Evolutionary conservation across 2,329 filamentous ascomycete genomes (phyloP).

Genomic region (Taxawa tesnikishii): DNA sequence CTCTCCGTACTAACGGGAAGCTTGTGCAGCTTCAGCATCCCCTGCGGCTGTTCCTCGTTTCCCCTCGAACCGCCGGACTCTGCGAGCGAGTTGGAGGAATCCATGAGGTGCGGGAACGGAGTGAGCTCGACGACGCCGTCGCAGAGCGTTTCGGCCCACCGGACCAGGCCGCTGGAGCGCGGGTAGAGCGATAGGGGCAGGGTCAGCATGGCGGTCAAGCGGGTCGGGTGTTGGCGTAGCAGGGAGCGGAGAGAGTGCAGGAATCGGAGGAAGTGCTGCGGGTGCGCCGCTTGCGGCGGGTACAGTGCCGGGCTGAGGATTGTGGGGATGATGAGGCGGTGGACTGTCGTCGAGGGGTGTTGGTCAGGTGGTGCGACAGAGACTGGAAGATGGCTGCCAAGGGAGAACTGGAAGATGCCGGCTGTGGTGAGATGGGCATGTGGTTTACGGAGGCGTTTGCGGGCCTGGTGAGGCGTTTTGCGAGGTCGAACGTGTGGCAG

Average conservation of each 20-base stretch:
- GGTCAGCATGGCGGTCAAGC: slow-evolving; percentile 61
- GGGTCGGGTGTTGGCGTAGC: slow-evolving; percentile 52
- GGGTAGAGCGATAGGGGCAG: slow-evolving; percentile 72
- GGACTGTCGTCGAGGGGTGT: slow-evolving; percentile 50
- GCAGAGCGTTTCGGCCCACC: slow-evolving; percentile 74
- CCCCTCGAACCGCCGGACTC: slow-evolving; percentile 38
- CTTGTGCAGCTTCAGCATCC: slow-evolving; percentile 71
- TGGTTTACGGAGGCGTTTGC: slow-evolving; percentile 28
- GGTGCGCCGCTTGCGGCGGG: slow-evolving; percentile 54
- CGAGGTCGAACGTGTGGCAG: slow-evolving; percentile 40
- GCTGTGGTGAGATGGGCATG: slow-evolving; percentile 52
- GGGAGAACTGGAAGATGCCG: slow-evolving; percentile 41
- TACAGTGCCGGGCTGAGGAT: slow-evolving; percentile 82
- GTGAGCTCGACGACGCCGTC: slow-evolving; percentile 83
- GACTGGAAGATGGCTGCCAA: slow-evolving; percentile 54
- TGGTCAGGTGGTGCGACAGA: slow-evolving; percentile 43
- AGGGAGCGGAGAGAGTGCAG: slow-evolving; percentile 67
- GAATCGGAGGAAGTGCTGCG: slow-evolving; percentile 65
- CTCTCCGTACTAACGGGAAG: slow-evolving; percentile 79
- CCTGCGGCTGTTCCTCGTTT: slow-evolving; percentile 68
- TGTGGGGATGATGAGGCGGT: slow-evolving; percentile 74
- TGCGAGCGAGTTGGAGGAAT: slow-evolving; percentile 32
- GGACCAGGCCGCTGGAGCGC: slow-evolving; percentile 59
- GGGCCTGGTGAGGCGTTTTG: slow-evolving; percentile 34
- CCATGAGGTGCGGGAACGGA: slow-evolving; percentile 51